Conservation (phyloP, 2,329 filamentous ascomycete species). For the Exophiala sp. region DNA sequence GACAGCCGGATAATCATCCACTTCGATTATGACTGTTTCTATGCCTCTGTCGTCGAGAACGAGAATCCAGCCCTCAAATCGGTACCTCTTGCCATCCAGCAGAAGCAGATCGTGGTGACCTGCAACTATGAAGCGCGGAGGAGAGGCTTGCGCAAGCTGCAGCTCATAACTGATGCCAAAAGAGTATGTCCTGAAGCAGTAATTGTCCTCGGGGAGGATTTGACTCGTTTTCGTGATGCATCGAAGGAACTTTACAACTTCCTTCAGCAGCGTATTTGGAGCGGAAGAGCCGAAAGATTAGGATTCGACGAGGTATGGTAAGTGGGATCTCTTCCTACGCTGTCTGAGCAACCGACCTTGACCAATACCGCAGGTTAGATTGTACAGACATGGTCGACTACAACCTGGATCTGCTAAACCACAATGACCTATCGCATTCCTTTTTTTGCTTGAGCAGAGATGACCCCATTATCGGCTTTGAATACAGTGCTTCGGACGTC, state of each 20-base stretch:
- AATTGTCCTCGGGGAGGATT: conserved; percentile 80
- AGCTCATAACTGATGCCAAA: conserved; percentile 78
- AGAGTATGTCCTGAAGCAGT: conserved; percentile 77
- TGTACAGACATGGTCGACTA: conserved; percentile 83
- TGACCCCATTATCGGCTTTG: conserved; percentile 77
- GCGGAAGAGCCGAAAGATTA: conserved; percentile 70
- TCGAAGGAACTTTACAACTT: conserved; percentile 78
- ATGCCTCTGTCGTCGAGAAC: conserved; percentile 84
- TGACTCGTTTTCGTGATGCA: conserved; percentile 78
- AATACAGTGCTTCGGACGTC: conserved; percentile 67
- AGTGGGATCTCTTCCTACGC: conserved; percentile 35
- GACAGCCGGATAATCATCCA: conserved; percentile 72
- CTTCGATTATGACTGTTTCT: conserved; percentile 77
- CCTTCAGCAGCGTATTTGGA: conserved; percentile 73
- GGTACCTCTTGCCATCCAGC: conserved; percentile 76
- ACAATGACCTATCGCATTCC: conserved; percentile 59
- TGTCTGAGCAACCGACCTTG: conserved; percentile 9
- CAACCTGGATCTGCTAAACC: conserved; percentile 70
- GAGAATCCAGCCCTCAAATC: conserved; percentile 70
- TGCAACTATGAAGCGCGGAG: conserved; percentile 89
- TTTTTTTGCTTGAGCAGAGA: conserved; percentile 74
- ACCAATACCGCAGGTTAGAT: conserved; percentile 56
- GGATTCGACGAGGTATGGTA: conserved; percentile 86
- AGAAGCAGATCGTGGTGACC: conserved; percentile 89
- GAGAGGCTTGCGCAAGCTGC: conserved; percentile 67